Evolutionary conservation across 192 early-diverging fungal genomes (phyloP), one percentile per base, ranked within the genome.

Genomic region (Coemansia sp.): DNA sequence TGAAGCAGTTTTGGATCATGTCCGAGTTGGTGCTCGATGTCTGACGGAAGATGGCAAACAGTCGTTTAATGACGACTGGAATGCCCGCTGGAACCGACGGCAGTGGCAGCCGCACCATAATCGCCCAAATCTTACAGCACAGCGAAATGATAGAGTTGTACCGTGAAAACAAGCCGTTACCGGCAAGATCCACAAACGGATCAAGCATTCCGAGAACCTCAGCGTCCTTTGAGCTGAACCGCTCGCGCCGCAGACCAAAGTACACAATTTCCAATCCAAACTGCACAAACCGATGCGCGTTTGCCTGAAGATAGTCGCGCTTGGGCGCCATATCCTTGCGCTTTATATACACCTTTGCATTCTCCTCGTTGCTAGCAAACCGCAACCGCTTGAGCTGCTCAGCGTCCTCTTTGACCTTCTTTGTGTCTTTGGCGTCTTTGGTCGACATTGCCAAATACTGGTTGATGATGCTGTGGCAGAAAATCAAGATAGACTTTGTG

Each of bases 201-300:
- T 92, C 86, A 25, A 98, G 61, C 71, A 95, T 82, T 1, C 82
- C 71, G 18, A 92, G 57, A 50, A 92, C 84, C 52, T 89, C 83
- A 0, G 71, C 46, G 21, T 69, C 60, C 23, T 84, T 82, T 1
- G 74, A 71, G 11, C 81, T 81, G 58, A 87, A 81, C 52, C 85
- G 84, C 56, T 82, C 82, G 68, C 83, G 81, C 49, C 73, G 82
- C 31, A 99, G 67, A 0, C 86, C 85, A 0, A 85, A 78, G 24
- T 92, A 79, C 56, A 99, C 82, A 10, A 98, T 78, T n/a, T 84
- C 83, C 18, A 99, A 69, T 0, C 96, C 96, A 85, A 99, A 98
- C 54, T 91, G 85, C 47, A 97, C 89, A 78, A 99, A 98, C 7
- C 90, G 77, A 62, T 96, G 88, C 5, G 90, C 91, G 57, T 99